Evolutionary conservation across 2,329 filamentous ascomycete species (phyloP).

Genomic region (Sordariomycetes sp.): DNA sequence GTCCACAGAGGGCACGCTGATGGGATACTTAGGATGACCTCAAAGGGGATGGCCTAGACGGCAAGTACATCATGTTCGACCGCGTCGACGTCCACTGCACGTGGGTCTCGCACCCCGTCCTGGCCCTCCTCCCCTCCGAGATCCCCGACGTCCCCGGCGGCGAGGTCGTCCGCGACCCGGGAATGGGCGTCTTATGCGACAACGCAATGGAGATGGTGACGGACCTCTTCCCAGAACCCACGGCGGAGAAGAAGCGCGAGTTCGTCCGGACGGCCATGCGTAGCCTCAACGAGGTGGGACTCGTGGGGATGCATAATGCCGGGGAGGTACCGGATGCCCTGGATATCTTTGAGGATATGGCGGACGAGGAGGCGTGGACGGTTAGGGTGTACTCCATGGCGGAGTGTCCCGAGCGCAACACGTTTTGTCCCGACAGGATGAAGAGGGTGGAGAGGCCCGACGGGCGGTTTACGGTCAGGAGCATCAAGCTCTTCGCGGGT

Average conservation of each 20-base stretch:
- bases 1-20: not conserved
- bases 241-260: slow-evolving; percentile 32
- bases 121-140: slow-evolving; percentile 42
- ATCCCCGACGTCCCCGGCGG: slow-evolving; percentile 45
- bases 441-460: slow-evolving; percentile 27
- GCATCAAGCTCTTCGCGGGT: slow-evolving; percentile 60
- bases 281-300: slow-evolving; percentile 47
- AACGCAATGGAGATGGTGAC: slow-evolving; percentile 55
- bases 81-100: slow-evolving; percentile 58
- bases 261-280: slow-evolving; percentile 48
- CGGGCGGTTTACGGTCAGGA: slow-evolving; percentile 40
- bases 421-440: slow-evolving; percentile 42
- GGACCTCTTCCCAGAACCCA: slow-evolving; percentile 42
- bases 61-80: slow-evolving; percentile 55
- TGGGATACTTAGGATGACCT: slow-evolving; percentile 26
- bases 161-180: slow-evolving; percentile 46
- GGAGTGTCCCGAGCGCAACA: slow-evolving; percentile 51
- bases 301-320: slow-evolving; percentile 59
- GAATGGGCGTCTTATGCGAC: slow-evolving; percentile 58
- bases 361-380: slow-evolving; percentile 36
- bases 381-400: slow-evolving; percentile 56
- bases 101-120: slow-evolving; percentile 53
- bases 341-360: slow-evolving; percentile 38
- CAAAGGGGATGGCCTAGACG: slow-evolving; percentile 31
- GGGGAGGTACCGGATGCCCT: slow-evolving; percentile 43